A percentile compares a stretch with the other conserved stretches of the same genome.
Conservation (phyloP, 1,284 basidiomycete species). For the Rhodotorula sp. region DNA sequence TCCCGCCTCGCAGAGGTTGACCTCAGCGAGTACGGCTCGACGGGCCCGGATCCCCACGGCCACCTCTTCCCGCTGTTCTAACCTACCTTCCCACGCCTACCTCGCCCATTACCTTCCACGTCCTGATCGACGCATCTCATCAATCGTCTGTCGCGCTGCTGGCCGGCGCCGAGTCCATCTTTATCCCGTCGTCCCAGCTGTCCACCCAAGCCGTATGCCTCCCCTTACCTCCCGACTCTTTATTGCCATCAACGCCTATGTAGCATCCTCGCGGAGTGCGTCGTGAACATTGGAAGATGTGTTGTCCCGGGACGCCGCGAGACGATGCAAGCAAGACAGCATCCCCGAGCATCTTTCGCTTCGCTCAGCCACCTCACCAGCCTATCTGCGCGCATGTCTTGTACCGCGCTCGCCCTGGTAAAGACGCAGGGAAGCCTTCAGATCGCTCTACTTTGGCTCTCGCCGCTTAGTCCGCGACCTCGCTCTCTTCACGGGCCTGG, state of each 20-base stretch:
- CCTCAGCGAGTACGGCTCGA: slow-evolving; percentile 45
- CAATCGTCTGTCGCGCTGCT: background rate
- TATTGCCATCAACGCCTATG: background rate
- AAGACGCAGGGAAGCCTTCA: too few relatives aligned
- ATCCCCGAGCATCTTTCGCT: too few relatives aligned
- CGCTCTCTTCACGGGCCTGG: too few relatives aligned
- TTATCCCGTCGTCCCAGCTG: background rate
- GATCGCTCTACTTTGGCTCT: too few relatives aligned
- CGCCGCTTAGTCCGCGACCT: too few relatives aligned
- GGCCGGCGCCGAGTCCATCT: background rate
- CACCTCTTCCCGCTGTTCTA: slow-evolving; percentile 44
- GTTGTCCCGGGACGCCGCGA: background rate
- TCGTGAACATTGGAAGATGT: background rate
- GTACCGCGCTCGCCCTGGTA: too few relatives aligned
- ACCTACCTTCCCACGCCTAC: background rate
- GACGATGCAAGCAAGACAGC: too few relatives aligned
- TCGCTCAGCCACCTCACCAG: too few relatives aligned
- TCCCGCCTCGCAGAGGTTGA: slow-evolving; percentile 29
- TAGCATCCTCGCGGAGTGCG: background rate
- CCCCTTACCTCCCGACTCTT: background rate
- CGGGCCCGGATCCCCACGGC: slow-evolving; percentile 46
- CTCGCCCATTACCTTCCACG: background rate
- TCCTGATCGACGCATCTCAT: background rate
- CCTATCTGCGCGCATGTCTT: too few relatives aligned
- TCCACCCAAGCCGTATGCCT: background rate